Evolutionary conservation across 768 basidiomycete species (phyloP).

Genomic region (Rhizopogon vulgaris): DNA sequence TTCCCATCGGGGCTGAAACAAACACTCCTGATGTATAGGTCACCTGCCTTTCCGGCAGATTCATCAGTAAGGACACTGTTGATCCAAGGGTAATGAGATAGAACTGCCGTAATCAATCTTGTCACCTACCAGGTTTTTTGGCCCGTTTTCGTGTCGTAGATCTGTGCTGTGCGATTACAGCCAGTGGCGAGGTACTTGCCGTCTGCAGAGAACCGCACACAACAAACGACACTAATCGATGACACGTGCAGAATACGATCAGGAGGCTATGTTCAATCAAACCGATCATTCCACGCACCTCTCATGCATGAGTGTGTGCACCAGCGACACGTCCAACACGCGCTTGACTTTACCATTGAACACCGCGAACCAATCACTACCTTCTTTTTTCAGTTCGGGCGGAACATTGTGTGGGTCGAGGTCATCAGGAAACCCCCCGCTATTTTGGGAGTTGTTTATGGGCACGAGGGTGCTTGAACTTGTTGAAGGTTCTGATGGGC

Average conservation of each 20-base stretch:
- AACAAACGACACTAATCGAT: constrained; percentile 23
- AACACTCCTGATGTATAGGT: constrained; percentile 66
- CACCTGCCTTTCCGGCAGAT: constrained; percentile 61
- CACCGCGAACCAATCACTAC: constrained; percentile 46
- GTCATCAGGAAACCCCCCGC: constrained; percentile 25
- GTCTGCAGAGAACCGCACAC: constrained; percentile 26
- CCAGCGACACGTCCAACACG: constrained; percentile 46
- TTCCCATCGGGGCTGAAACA: constrained; percentile 25
- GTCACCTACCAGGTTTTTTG: constrained; percentile 68
- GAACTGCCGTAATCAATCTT: background rate
- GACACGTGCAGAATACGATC: background rate
- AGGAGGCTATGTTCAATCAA: background rate
- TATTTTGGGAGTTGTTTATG: constrained; percentile 19
- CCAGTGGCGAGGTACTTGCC: constrained; percentile 27
- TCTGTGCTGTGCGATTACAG: constrained; percentile 93
- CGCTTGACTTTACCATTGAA: constrained; percentile 44
- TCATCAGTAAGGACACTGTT: constrained; percentile 74
- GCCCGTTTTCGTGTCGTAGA: constrained; percentile 89
- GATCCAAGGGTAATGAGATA: constrained; percentile 7
- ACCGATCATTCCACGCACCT: constrained; percentile 44
- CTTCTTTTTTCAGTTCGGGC: constrained; percentile 32
- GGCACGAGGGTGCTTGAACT: constrained; percentile 20
- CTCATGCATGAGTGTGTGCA: constrained; percentile 88
- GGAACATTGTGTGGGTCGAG: constrained; percentile 11
- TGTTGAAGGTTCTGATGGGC: constrained; percentile 18